These are phyloP conservation scores for Cornus controversa DNA, from an alignment of 148 eudicot genomes.

Conservation along the genomic window DNA sequence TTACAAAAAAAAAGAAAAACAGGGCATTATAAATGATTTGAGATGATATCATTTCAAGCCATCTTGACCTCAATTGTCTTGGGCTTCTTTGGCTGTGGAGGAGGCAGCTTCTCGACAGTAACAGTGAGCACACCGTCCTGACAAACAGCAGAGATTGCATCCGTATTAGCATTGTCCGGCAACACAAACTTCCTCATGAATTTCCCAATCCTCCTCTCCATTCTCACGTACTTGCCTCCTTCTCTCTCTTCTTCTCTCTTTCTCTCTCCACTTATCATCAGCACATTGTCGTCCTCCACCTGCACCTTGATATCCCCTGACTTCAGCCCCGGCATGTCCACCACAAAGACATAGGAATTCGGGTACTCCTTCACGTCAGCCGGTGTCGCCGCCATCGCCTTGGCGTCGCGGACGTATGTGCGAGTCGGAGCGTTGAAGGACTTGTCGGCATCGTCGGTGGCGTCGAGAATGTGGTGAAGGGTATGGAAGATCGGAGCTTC, in stretches of 20 bases:
- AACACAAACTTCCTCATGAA: slow-evolving; percentile 72
- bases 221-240: slow-evolving; percentile 57
- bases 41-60: slow-evolving; percentile 14
- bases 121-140: slow-evolving; percentile 72
- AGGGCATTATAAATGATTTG: no score
- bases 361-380: slow-evolving; percentile 71
- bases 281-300: slow-evolving; percentile 62
- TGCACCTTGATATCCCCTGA: slow-evolving; percentile 59
- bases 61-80: slow-evolving; percentile 63
- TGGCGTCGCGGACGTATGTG: slow-evolving; percentile 58
- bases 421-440: slow-evolving; percentile 38
- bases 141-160: slow-evolving; percentile 46
- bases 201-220: slow-evolving; percentile 77
- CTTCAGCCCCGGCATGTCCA: slow-evolving; percentile 83
- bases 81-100: slow-evolving; percentile 72
- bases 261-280: slow-evolving; percentile 64
- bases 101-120: slow-evolving; percentile 57
- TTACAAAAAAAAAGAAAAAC: no score
- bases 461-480: slow-evolving; percentile 49
- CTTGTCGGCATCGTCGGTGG: slow-evolving; percentile 29
- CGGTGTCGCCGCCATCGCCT: slow-evolving; percentile 62
- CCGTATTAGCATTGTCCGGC: slow-evolving; percentile 68
- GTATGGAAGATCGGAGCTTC: slow-evolving; percentile 51
- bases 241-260: slow-evolving; percentile 56
- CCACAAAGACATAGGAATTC: slow-evolving; percentile 46